A percentile compares a stretch with the other conserved stretches of the same genome.
These are phyloP conservation scores for Neofusicoccum cordaticola DNA, from an alignment of 2,329 filamentous ascomycete species.

Conservation along the genomic window DNA sequence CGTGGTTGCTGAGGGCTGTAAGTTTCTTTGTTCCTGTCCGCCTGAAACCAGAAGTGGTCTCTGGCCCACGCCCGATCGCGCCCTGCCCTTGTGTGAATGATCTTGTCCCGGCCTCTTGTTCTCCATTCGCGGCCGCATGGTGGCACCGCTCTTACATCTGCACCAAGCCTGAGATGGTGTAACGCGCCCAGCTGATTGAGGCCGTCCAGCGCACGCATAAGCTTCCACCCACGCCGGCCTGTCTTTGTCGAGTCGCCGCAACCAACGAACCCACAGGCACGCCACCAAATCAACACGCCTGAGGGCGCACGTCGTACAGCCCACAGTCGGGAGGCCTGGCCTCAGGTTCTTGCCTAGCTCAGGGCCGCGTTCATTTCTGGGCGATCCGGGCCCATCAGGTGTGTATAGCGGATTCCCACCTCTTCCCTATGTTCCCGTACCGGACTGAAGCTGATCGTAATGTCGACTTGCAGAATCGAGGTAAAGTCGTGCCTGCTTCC, in stretches of 20 bases:
- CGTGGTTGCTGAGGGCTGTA: conserved; percentile 16
- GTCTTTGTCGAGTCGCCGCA: conserved; percentile 14
- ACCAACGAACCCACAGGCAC: conserved; percentile 15
- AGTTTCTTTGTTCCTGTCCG: conserved; percentile 18
- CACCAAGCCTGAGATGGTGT: conserved; percentile 17
- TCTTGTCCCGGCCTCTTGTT: conserved; percentile 13
- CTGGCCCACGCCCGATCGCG: conserved; percentile 1
- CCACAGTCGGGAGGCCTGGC: conserved; percentile 4
- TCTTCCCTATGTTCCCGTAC: conserved; percentile 5
- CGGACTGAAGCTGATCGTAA: conserved; percentile 15
- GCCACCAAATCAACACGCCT: conserved; percentile 13
- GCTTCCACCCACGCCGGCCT: conserved; percentile 15
- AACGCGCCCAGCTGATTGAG: conserved; percentile 16
- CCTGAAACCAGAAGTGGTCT: conserved; percentile 17
- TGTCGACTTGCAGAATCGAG: conserved; percentile 17
- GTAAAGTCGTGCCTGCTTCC: conserved; percentile 7
- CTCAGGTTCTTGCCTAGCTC: conserved; percentile 15
- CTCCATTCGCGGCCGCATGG: conserved; percentile 16
- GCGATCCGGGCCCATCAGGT: conserved; percentile 16
- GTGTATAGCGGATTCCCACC: conserved; percentile 11
- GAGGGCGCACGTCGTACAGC: conserved; percentile 16
- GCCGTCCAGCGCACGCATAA: conserved; percentile 16
- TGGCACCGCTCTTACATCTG: conserved; percentile 14
- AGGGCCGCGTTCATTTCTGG: conserved; percentile 16
- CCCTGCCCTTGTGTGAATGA: conserved; percentile 14